Evolutionary conservation across 768 basidiomycete species (phyloP).

Genomic region (Auricularia sp.): DNA sequence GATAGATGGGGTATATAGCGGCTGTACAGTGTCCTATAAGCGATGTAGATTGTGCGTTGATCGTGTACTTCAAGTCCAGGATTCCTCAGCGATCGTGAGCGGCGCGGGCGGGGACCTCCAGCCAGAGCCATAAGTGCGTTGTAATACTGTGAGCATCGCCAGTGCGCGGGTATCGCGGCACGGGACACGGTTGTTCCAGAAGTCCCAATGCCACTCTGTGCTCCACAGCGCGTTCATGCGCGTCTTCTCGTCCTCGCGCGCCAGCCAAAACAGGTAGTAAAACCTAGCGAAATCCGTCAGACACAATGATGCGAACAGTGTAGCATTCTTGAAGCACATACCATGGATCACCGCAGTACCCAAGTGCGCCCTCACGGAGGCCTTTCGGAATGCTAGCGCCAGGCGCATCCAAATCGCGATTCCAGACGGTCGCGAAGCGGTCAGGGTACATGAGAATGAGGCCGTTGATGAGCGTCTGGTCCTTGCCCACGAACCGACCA

Average conservation of each 20-base stretch:
- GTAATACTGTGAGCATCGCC: not conserved
- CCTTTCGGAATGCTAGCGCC: not conserved
- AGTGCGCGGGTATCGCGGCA: not conserved
- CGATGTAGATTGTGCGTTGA: no score
- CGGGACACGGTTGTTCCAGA: not conserved
- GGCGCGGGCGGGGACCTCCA: not conserved
- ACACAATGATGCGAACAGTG: no score
- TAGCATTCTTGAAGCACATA: slow-evolving; percentile 9
- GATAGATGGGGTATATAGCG: no score
- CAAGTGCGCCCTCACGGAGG: slow-evolving; percentile 21
- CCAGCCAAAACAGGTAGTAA: slow-evolving; percentile 44
- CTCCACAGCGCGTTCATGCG: slow-evolving; percentile 14
- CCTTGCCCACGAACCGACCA: slow-evolving; percentile 43
- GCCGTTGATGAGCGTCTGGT: slow-evolving; percentile 44
- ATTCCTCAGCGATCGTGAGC: not conserved
- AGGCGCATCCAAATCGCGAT: slow-evolving; percentile 13
- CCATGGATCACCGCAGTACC: slow-evolving; percentile 33
- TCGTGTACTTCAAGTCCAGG: not conserved
- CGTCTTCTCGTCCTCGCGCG: slow-evolving; percentile 15
- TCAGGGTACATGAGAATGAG: slow-evolving; percentile 35
- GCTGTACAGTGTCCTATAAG: no score
- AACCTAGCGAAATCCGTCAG: no score
- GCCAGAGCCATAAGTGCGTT: not conserved
- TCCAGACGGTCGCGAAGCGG: slow-evolving; percentile 35
- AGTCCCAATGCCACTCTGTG: not conserved